phyloP scores from a whole-genome alignment of 2,329 filamentous ascomycete species.

The Apiospora sp. region DNA sequence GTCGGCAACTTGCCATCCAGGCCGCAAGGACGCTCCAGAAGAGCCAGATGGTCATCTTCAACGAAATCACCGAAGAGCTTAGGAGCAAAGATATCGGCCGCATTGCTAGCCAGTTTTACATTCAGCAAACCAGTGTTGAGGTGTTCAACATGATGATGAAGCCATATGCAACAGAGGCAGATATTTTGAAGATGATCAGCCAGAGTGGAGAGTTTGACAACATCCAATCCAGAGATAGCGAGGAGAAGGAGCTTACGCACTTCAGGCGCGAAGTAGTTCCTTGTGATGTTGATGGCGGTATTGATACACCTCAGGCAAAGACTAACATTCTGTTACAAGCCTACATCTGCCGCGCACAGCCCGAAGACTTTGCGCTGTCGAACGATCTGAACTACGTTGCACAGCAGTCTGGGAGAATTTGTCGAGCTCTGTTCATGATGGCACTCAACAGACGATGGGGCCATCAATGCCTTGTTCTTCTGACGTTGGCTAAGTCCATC shows the following conservation, averaged over 20 bases:
- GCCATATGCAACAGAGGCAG: slow-evolving; percentile 84
- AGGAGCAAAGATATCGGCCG: slow-evolving; percentile 94
- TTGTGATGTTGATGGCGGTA: slow-evolving; percentile 79
- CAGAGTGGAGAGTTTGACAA: slow-evolving; percentile 99
- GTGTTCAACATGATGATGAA: slow-evolving; percentile 97
- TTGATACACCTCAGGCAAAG: slow-evolving; percentile 81
- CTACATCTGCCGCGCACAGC: slow-evolving; percentile 86
- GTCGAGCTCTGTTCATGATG: slow-evolving; percentile 95
- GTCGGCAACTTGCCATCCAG: slow-evolving; percentile 85
- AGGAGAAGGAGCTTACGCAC: slow-evolving; percentile 83
- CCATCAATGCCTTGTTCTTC: slow-evolving; percentile 88
- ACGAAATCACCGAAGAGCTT: slow-evolving; percentile 91
- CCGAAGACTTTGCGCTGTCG: slow-evolving; percentile 91
- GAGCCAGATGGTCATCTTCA: slow-evolving; percentile 99
- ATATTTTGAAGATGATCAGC: slow-evolving; percentile 94
- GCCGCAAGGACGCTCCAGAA: slow-evolving; percentile 87
- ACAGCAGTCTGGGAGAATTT: slow-evolving; percentile 94
- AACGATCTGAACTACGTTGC: slow-evolving; percentile 96
- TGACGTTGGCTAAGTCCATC: slow-evolving; percentile 95
- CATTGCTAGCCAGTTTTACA: slow-evolving; percentile 97
- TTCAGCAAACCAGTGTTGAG: slow-evolving; percentile 90
- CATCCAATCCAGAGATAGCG: slow-evolving; percentile 88
- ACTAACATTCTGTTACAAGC: slow-evolving; percentile 95
- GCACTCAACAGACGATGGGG: slow-evolving; percentile 95
- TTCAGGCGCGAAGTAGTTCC: slow-evolving; percentile 76